Percentiles rank a stretch among this genome's conserved stretches.
phyloP scores from a whole-genome alignment of 1,284 basidiomycete genomes.

The Amylostereum areolatum region DNA sequence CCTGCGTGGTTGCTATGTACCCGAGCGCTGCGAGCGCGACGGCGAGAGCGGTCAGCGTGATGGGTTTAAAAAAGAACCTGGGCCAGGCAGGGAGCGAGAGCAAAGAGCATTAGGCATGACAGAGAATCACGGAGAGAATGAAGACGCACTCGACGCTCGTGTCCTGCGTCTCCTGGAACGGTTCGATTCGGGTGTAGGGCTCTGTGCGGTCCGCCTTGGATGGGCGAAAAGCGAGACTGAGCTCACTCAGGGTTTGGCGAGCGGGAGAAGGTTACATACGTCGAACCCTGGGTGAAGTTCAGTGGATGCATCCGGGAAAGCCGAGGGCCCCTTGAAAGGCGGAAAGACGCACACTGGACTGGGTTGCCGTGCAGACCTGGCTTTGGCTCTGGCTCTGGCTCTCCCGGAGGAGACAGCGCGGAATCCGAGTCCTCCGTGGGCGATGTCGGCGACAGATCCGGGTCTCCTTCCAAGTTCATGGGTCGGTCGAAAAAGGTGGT shows the following conservation, averaged over 20 bases:
- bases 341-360: conserved; percentile 31
- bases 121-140: conserved; percentile 6
- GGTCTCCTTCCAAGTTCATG: conserved; percentile 13
- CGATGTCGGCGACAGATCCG: conserved; percentile 20
- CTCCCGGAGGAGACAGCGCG: conserved; percentile 14
- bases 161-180: conserved; percentile 76
- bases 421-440: conserved; percentile 27
- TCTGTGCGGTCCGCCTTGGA: conserved; percentile 72
- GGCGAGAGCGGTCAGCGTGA: conserved; percentile 67
- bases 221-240: conserved; percentile 6
- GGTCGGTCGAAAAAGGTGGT: too few relatives aligned
- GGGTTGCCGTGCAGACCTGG: conserved; percentile 32
- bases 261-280: conserved; percentile 26
- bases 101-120: conserved; percentile 4
- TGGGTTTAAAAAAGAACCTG: conserved; percentile 80
- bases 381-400: conserved; percentile 24
- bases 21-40: conserved; percentile 60
- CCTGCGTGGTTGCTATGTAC: conserved; percentile 74
- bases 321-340: neutral
- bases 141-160: conserved; percentile 69
- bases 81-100: conserved; percentile 5
- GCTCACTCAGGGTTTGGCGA: conserved; percentile 1
- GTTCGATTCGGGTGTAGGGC: conserved; percentile 71
- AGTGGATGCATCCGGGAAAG: neutral
- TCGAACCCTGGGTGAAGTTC: conserved; percentile 36